These are phyloP conservation scores for Metschnikowia lunata DNA, from an alignment of 805 yeast genomes.

Conservation along the genomic window DNA sequence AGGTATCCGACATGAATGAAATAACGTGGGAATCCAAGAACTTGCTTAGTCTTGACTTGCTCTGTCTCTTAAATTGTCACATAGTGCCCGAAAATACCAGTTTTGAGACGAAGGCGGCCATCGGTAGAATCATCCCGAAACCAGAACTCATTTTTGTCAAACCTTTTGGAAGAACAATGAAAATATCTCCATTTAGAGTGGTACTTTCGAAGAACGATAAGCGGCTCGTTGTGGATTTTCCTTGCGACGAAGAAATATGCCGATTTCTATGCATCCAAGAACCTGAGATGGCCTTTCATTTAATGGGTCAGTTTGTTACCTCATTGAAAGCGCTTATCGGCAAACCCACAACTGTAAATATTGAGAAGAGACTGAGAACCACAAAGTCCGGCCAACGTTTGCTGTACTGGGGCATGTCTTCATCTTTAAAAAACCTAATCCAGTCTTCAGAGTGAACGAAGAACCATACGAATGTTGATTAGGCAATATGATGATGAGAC, in stretches of 20 bases:
- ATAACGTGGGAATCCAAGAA: background rate
- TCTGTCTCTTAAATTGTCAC: background rate
- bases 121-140: constrained; percentile 5
- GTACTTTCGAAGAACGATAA: background rate
- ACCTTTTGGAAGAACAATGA: constrained; percentile 15
- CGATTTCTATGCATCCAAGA: constrained; percentile 14
- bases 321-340: background rate
- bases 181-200: constrained; percentile 10
- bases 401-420: constrained; percentile 11
- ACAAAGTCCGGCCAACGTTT: constrained; percentile 4
- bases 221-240: constrained; percentile 5
- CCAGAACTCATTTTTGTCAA: constrained; percentile 12
- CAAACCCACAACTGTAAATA: background rate
- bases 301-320: constrained; percentile 1
- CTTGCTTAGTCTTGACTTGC: background rate
- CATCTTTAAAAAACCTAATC: constrained; percentile 1
- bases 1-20: background rate
- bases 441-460: too few species aligned
- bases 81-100: background rate
- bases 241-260: constrained; percentile 11
- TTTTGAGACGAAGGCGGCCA: constrained; percentile 2
- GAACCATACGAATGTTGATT: too few species aligned
- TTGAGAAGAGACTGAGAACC: background rate
- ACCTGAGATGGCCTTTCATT: constrained; percentile 13
- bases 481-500: too few species aligned